Evolutionary conservation across 306 rosid genomes (phyloP).

Genomic region (Urtica urens): DNA sequence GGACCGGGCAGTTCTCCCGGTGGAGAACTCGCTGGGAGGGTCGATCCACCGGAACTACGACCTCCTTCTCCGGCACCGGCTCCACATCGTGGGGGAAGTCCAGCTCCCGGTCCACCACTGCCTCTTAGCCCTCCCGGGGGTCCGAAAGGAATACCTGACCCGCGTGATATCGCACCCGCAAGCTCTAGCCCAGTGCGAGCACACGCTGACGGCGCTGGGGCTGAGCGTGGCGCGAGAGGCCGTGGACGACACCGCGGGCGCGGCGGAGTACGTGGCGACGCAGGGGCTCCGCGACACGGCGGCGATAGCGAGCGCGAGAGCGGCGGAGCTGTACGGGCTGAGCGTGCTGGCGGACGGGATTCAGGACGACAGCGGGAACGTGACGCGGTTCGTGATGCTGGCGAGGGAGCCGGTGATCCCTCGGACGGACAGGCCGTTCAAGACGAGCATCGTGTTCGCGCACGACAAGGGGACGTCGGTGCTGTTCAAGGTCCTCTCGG

Average conservation of each 20-base stretch:
- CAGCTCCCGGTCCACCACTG: conserved; percentile 93
- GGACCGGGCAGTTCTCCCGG: conserved; percentile 81
- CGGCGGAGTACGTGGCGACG: conserved; percentile 62
- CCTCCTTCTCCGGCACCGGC: conserved; percentile 93
- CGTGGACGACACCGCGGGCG: conserved; percentile 93
- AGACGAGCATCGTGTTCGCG: conserved; percentile 91
- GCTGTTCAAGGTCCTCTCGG: conserved; percentile 79
- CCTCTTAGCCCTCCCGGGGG: conserved; percentile 75
- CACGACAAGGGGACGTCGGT: conserved; percentile 90
- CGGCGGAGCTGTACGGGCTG: conserved; percentile 74
- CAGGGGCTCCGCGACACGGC: conserved; percentile 71
- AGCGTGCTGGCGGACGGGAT: conserved; percentile 66
- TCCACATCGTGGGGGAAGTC: conserved; percentile 95
- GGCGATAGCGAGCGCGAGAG: conserved; percentile 80
- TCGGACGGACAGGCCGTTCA: conserved; percentile 75
- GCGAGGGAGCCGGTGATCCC: conserved; percentile 93
- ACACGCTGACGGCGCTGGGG: conserved; percentile 62
- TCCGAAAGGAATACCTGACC: conserved; percentile 56
- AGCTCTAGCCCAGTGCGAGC: conserved; percentile 84
- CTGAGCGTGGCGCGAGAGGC: conserved; percentile 86
- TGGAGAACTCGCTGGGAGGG: conserved; percentile 91
- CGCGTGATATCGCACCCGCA: conserved; percentile 94
- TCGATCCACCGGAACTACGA: conserved; percentile 93
- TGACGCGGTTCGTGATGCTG: conserved; percentile 84
- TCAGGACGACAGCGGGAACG: conserved; percentile 89